Conservation (phyloP, 2,329 filamentous ascomycete species). For the Arthrinium puccinioides region DNA sequence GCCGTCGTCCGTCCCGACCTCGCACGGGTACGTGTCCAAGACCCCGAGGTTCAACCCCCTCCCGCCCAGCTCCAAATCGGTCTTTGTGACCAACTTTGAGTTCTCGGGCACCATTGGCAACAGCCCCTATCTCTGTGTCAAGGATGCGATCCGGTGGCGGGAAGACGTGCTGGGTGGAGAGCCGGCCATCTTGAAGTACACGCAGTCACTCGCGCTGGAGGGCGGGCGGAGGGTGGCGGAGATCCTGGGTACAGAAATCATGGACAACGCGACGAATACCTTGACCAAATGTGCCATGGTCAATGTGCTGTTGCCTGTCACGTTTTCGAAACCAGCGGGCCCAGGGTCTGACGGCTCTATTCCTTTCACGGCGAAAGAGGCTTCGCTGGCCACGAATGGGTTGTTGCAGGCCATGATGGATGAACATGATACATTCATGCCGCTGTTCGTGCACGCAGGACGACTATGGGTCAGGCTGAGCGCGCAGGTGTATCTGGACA, state of each 20-base stretch:
- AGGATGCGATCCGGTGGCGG: slow-evolving; percentile 66
- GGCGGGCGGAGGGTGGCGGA: slow-evolving; percentile 55
- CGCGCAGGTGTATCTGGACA: slow-evolving; percentile 77
- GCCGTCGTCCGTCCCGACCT: slow-evolving; percentile 69
- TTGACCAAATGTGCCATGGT: slow-evolving; percentile 62
- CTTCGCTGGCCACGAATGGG: slow-evolving; percentile 20
- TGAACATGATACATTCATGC: slow-evolving; percentile 61
- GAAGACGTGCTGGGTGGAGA: slow-evolving; percentile 66
- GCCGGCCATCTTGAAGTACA: slow-evolving; percentile 57
- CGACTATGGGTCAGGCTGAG: slow-evolving; percentile 67
- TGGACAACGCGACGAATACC: slow-evolving; percentile 59
- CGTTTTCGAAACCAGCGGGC: slow-evolving; percentile 12
- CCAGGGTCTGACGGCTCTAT: slow-evolving; percentile 5
- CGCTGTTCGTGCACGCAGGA: slow-evolving; percentile 52
- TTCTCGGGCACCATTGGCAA: slow-evolving; percentile 72
- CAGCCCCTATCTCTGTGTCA: slow-evolving; percentile 63
- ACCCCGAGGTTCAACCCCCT: slow-evolving; percentile 30
- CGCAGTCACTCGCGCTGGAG: slow-evolving; percentile 51
- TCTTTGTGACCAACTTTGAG: slow-evolving; percentile 66
- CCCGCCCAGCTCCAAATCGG: slow-evolving; percentile 38
- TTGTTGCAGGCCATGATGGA: slow-evolving; percentile 38
- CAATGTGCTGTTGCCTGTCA: slow-evolving; percentile 68
- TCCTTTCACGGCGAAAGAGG: slow-evolving; percentile 8
- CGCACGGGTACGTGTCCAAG: slow-evolving; percentile 63
- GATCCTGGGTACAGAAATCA: slow-evolving; percentile 60